These are phyloP conservation scores for Tolypocladium tropicale DNA, from an alignment of 2,329 filamentous ascomycete genomes.

Conservation along the genomic window DNA sequence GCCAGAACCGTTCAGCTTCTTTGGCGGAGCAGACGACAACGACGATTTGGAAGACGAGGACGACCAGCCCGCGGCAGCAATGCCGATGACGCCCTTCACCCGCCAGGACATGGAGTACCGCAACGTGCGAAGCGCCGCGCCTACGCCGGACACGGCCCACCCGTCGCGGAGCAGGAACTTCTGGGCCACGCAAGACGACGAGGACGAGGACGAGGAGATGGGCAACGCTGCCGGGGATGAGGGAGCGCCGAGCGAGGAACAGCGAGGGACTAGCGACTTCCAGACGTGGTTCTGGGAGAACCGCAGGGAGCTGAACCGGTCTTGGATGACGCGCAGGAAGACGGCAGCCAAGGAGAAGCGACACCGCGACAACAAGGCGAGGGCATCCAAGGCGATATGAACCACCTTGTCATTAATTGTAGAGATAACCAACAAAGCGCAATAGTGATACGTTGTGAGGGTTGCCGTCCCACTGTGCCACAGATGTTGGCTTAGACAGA, in stretches of 20 bases:
- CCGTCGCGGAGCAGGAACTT: slow-evolving; percentile 54
- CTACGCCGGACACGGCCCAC: slow-evolving; percentile 87
- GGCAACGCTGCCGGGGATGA: slow-evolving; percentile 15
- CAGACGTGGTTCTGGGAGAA: slow-evolving; percentile 61
- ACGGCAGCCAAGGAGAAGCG: slow-evolving; percentile 55
- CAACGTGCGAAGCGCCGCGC: slow-evolving; percentile 74
- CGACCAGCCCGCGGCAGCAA: slow-evolving; percentile 16
- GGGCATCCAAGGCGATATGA: slow-evolving; percentile 30
- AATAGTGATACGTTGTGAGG: neutral
- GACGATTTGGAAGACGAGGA: slow-evolving; percentile 35
- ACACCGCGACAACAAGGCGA: slow-evolving; percentile 52
- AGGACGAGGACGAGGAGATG: slow-evolving; percentile 18
- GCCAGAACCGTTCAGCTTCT: slow-evolving; percentile 68
- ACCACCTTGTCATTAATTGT: neutral
- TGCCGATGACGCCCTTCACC: slow-evolving; percentile 75
- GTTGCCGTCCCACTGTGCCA: too few relatives aligned
- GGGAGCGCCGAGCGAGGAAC: slow-evolving; percentile 8
- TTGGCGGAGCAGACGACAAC: slow-evolving; percentile 43
- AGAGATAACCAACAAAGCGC: neutral
- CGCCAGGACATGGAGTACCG: slow-evolving; percentile 68
- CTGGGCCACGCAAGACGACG: slow-evolving; percentile 34
- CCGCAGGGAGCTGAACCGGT: slow-evolving; percentile 51
- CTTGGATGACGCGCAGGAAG: slow-evolving; percentile 57
- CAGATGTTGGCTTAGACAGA: too few relatives aligned
- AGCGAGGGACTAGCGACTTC: slow-evolving; percentile 38